Base-by-base conservation (phyloP, 148 eudicot species). In the Arctostaphylos glauca region DNA sequence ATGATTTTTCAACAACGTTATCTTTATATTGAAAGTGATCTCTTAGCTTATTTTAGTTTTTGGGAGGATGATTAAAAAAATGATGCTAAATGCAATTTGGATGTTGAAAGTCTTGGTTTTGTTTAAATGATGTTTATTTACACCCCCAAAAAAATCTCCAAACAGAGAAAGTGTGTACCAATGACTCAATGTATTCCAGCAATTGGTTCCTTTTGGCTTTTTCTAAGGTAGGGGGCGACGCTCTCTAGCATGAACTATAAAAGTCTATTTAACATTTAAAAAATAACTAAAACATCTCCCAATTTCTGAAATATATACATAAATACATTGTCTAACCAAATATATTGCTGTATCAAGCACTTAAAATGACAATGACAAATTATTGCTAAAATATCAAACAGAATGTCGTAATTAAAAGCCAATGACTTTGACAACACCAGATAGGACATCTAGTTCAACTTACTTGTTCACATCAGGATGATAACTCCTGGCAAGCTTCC, bases 401-500 rank as follows among this genome's bases (percentile, higher is more conserved):
- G 9, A 44, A 18, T 78, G 8, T 44, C 21, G 18, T 44, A 81
- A 75, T 47, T 46, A 79, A 79, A 54, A 31, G 41, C 41, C 73
- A 47, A 79, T n/a, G 19, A 80, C 38, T 31, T 56, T 81, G 66
- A 74, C 41, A 75, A 64, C 48, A 44, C 6, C 53, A 55, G 68
- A 81, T 13, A n/a, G 18, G 16, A 78, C 78, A 46, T n/a, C 38
- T 52, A 81, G 31, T 43, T 52, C 46, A 80, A 87, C 94, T 92
- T 88, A 96, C 99, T 94, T 96, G 88, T 94, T 96, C 80, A 96
- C 99, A 87, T 96, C 99, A 55, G 99, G 99, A 90, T 96, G 99
- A 87, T 82, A 93, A 87, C 89, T 94, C 87, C 99, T 90, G 12
- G 99, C 99, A 87, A 96, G 99, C 89, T 93, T 96, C 83, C 99